A percentile compares a stretch with the other conserved stretches of the same genome.
phyloP scores from a whole-genome alignment of 306 rosid species.

The Leucaena leucocephala region DNA sequence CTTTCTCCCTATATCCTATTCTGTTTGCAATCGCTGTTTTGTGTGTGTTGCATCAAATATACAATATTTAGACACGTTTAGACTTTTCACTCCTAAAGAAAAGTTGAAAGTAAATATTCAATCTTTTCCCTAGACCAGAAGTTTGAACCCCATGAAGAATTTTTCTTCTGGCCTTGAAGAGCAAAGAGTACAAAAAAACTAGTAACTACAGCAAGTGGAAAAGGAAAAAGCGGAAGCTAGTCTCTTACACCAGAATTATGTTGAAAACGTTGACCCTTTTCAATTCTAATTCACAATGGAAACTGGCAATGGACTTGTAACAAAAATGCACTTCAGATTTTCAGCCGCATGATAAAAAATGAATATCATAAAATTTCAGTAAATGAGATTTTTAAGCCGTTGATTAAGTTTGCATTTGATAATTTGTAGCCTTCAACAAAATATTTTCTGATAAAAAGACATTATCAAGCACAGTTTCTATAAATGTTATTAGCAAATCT shows the following conservation, averaged over 20 bases:
- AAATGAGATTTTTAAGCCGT: not conserved
- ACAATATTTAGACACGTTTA: not conserved
- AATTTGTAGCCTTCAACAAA: not conserved
- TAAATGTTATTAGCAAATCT: not conserved
- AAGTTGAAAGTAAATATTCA: not conserved
- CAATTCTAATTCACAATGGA: constrained; percentile 12
- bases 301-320: constrained; percentile 4
- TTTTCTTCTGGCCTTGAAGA: not conserved
- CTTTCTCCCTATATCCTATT: not conserved
- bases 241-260: not conserved
- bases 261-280: not conserved
- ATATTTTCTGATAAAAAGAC: not conserved
- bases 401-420: constrained; percentile 16
- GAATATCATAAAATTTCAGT: not conserved
- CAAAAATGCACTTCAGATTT: not conserved
- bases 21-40: not conserved
- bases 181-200: not conserved
- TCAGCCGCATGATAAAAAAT: not conserved
- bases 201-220: not conserved
- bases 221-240: not conserved
- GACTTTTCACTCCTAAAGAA: not conserved
- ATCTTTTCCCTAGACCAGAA: not conserved
- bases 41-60: not conserved
- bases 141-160: not conserved
- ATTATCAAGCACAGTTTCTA: not conserved